Conservation (phyloP, 805 yeast species). For the Ogataea glucozyma region DNA sequence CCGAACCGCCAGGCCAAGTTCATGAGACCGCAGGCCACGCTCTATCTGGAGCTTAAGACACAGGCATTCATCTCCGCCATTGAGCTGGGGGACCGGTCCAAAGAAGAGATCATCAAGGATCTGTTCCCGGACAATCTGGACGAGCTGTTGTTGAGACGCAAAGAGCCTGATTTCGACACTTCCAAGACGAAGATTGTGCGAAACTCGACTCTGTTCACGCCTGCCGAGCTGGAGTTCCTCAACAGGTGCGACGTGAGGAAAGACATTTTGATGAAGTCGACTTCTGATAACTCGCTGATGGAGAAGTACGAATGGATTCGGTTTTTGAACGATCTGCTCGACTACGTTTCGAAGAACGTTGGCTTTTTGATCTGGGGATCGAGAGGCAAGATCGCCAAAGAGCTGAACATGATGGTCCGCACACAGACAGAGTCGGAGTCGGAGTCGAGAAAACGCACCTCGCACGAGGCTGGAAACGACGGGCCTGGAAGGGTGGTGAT, state of each 20-base stretch:
- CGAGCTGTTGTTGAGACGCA: conserved; percentile 44
- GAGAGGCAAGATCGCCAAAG: conserved; percentile 34
- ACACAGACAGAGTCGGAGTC: conserved; percentile 11
- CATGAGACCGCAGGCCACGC: conserved; percentile 75
- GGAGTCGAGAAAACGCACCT: conserved; percentile 8
- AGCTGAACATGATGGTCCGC: conserved; percentile 19
- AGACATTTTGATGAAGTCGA: conserved; percentile 52
- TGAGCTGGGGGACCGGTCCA: conserved; percentile 60
- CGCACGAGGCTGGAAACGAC: conserved; percentile 6
- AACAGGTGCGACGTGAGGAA: conserved; percentile 72
- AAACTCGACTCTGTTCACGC: conserved; percentile 49
- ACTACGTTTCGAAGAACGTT: conserved; percentile 73
- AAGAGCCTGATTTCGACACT: conserved; percentile 33
- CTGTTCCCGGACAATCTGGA: conserved; percentile 71
- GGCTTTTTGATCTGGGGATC: conserved; percentile 72
- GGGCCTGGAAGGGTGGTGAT: no score
- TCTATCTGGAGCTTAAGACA: conserved; percentile 86
- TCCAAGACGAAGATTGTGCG: conserved; percentile 27
- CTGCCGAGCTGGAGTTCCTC: conserved; percentile 79
- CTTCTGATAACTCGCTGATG: conserved; percentile 53
- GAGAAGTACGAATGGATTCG: conserved; percentile 84
- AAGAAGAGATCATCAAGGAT: conserved; percentile 68
- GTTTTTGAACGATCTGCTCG: conserved; percentile 76
- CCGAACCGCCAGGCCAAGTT: conserved; percentile 41
- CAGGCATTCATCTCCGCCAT: conserved; percentile 92